phyloP scores from a whole-genome alignment of 139 green algal species.

The Gonium pectorale region DNA sequence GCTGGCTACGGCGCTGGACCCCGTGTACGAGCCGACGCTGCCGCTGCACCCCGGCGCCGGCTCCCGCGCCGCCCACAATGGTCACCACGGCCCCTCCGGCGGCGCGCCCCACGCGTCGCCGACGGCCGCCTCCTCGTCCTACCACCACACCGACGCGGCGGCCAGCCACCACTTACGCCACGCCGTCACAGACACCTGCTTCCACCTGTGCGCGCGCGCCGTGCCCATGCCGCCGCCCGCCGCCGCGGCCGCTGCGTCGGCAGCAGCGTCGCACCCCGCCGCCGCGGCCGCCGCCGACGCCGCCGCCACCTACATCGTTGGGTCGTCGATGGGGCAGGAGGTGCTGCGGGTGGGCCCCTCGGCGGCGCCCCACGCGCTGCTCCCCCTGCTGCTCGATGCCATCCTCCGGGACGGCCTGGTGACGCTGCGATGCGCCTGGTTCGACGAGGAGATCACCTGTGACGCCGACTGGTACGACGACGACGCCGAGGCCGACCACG shows the following conservation, averaged over 20 bases:
- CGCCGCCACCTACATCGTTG: neutral
- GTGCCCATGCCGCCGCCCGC: conserved; percentile 21
- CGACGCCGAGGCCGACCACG: neutral
- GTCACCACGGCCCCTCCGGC: neutral
- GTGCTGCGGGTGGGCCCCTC: conserved; percentile 22
- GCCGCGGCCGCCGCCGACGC: neutral
- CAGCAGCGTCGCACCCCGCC: neutral
- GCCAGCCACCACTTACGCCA: neutral
- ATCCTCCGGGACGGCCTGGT: conserved; percentile 25
- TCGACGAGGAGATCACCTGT: conserved; percentile 21
- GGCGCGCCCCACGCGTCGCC: neutral
- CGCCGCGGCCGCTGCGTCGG: neutral
- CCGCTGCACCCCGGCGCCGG: no score
- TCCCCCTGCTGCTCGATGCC: conserved; percentile 24
- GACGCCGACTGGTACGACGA: neutral
- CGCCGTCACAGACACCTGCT: neutral
- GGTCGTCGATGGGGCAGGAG: conserved; percentile 15
- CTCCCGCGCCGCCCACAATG: no score
- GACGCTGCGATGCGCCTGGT: conserved; percentile 13
- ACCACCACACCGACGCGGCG: neutral
- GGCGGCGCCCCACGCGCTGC: conserved; percentile 6
- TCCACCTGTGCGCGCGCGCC: conserved; percentile 9
- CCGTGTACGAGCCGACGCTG: conserved; percentile 11
- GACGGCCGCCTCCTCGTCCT: neutral
- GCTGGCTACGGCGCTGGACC: conserved; percentile 34